A percentile compares a stretch with the other conserved stretches of the same genome.
Conservation (phyloP, 164 flowering plant genomes). For the Paratinospora sagittata region DNA sequence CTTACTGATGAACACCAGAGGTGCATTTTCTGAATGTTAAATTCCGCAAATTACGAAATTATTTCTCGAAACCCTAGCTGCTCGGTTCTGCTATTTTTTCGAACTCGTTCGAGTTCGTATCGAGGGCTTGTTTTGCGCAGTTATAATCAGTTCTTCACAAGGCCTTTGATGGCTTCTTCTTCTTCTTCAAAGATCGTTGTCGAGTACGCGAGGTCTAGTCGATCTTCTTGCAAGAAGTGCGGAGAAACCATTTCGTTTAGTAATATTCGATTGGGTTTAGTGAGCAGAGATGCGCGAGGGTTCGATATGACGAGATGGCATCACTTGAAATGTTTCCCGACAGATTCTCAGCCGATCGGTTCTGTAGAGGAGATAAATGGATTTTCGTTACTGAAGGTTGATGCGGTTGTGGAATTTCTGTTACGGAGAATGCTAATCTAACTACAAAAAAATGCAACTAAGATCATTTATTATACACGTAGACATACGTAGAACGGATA, state of each 20-base stretch:
- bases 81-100: neutral
- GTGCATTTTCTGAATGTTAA: neutral
- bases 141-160: neutral
- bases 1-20: neutral
- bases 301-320: conserved; percentile 75
- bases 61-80: conserved; percentile 15
- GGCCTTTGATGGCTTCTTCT: conserved; percentile 14
- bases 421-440: too few species aligned
- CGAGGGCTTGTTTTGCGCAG: neutral
- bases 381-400: conserved; percentile 56
- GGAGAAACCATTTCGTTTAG: conserved; percentile 31
- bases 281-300: conserved; percentile 49
- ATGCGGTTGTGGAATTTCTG: conserved; percentile 4
- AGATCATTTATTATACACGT: too few species aligned
- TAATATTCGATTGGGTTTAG: conserved; percentile 55
- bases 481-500: too few species aligned
- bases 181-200: conserved; percentile 37
- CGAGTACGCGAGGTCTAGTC: conserved; percentile 75
- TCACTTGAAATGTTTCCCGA: conserved; percentile 58
- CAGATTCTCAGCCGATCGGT: conserved; percentile 22
- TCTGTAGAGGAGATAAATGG: conserved; percentile 52
- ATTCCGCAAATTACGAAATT: neutral
- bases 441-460: too few species aligned
- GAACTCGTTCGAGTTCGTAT: neutral
- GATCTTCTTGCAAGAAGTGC: conserved; percentile 79